Evolutionary conservation across 2,329 filamentous ascomycete species (phyloP).

Genomic region (Myriosclerotinia curreyana): DNA sequence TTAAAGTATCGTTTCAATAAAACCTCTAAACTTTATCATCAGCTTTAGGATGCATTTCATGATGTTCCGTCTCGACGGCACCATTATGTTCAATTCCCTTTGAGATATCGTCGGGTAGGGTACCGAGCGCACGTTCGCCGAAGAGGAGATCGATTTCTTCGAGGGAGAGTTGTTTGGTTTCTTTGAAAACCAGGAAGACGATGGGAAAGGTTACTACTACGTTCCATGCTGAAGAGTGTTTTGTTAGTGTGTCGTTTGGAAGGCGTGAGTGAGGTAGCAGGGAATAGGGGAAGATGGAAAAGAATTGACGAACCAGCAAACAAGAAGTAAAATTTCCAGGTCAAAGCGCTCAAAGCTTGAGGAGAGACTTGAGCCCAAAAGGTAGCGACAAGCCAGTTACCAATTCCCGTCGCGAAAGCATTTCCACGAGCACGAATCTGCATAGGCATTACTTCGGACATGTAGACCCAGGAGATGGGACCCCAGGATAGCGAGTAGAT

Average conservation of each 20-base stretch:
- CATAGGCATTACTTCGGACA: conserved; percentile 64
- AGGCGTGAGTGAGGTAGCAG: too few relatives aligned
- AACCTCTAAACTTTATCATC: conserved; percentile 10
- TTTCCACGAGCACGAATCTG: conserved; percentile 59
- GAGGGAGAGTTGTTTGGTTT: conserved; percentile 37
- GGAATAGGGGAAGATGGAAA: background rate
- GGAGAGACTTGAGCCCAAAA: conserved; percentile 59
- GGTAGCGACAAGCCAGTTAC: conserved; percentile 58
- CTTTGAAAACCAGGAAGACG: conserved; percentile 39
- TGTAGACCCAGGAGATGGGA: conserved; percentile 61
- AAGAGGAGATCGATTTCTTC: conserved; percentile 40
- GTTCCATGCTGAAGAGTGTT: conserved; percentile 27
- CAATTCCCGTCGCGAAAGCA: conserved; percentile 56
- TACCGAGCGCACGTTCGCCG: conserved; percentile 44
- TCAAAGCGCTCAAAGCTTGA: conserved; percentile 47
- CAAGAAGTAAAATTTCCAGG: conserved; percentile 56
- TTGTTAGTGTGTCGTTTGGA: background rate
- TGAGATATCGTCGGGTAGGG: conserved; percentile 45
- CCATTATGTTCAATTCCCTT: conserved; percentile 27
- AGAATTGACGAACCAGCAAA: conserved; percentile 43
- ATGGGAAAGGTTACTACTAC: conserved; percentile 39
- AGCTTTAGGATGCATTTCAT: conserved; percentile 20
- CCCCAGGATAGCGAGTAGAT: conserved; percentile 61
- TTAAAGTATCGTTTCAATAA: background rate
- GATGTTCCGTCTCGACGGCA: conserved; percentile 11